phyloP scores from a whole-genome alignment of 768 basidiomycete species.

The Coprinopsis sp. region DNA sequence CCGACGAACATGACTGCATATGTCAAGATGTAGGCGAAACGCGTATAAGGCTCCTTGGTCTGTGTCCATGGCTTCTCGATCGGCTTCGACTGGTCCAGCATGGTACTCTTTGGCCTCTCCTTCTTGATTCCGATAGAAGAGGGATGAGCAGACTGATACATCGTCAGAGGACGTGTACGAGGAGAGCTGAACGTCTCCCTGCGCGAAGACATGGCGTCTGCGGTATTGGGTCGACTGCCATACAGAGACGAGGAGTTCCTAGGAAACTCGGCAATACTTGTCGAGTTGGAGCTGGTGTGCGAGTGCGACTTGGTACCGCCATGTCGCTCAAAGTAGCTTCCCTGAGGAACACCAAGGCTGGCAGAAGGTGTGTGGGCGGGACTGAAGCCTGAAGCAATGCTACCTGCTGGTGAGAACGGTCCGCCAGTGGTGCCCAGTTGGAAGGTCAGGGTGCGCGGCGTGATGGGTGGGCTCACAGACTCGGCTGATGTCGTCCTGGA shows the following conservation, averaged over 20 bases:
- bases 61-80: conserved; percentile 64
- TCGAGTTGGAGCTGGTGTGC: conserved; percentile 32
- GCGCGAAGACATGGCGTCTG: conserved; percentile 26
- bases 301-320: no score
- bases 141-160: conserved; percentile 45
- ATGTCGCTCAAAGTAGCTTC: conserved; percentile 19
- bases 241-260: conserved; percentile 32
- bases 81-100: conserved; percentile 30
- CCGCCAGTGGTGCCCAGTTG: conserved; percentile 26
- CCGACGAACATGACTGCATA: conserved; percentile 58
- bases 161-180: conserved; percentile 51
- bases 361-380: conserved; percentile 27
- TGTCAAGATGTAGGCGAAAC: conserved; percentile 59
- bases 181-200: conserved; percentile 59
- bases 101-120: conserved; percentile 47
- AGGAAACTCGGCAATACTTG: conserved; percentile 41
- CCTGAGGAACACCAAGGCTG: conserved; percentile 20
- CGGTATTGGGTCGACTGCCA: conserved; percentile 28
- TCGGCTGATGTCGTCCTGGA: conserved; percentile 29
- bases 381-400: conserved; percentile 42
- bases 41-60: conserved; percentile 49
- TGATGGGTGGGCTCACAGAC: conserved; percentile 34
- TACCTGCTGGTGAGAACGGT: conserved; percentile 51
- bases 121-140: conserved; percentile 34
- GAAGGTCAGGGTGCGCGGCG: conserved; percentile 37